Conservation (phyloP, 805 yeast species). For the Candida jianshihensis region DNA sequence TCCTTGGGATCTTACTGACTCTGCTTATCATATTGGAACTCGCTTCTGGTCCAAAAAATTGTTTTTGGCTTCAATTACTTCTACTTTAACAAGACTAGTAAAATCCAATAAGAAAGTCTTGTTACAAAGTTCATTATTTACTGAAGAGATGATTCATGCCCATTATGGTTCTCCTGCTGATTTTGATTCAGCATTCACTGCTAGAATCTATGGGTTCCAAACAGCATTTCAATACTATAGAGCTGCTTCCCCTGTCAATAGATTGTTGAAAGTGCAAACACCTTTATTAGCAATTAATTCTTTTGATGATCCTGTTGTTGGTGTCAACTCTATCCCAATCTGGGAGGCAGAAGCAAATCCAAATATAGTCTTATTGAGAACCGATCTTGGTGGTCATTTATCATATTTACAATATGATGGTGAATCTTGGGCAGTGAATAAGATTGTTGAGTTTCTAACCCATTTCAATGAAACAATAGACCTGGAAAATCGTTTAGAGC, state of each 20-base stretch:
- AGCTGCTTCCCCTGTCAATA: conserved; percentile 54
- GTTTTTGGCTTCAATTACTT: conserved; percentile 35
- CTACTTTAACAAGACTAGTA: conserved; percentile 34
- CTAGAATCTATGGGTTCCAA: conserved; percentile 55
- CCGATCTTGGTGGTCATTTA: conserved; percentile 70
- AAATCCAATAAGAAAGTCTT: conserved; percentile 36
- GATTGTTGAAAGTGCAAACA: conserved; percentile 48
- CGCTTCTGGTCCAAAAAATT: conserved; percentile 33
- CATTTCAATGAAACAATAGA: conserved; percentile 31
- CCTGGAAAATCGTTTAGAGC: conserved; percentile 8
- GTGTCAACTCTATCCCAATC: conserved; percentile 42
- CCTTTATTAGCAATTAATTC: conserved; percentile 59
- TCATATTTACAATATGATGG: conserved; percentile 40
- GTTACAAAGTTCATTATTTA: conserved; percentile 24
- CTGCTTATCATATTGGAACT: conserved; percentile 36
- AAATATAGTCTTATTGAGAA: conserved; percentile 45
- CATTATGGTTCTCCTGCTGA: conserved; percentile 36
- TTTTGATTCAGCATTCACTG: conserved; percentile 58
- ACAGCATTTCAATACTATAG: conserved; percentile 57
- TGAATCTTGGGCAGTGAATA: conserved; percentile 41
- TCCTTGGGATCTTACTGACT: conserved; percentile 68
- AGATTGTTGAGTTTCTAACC: conserved; percentile 33
- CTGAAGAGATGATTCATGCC: conserved; percentile 31
- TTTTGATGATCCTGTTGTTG: conserved; percentile 61
- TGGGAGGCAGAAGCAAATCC: conserved; percentile 49